A percentile compares a stretch with the other conserved stretches of the same genome.
phyloP scores from a whole-genome alignment of 768 basidiomycete genomes.

The Sarcodon sp. region DNA sequence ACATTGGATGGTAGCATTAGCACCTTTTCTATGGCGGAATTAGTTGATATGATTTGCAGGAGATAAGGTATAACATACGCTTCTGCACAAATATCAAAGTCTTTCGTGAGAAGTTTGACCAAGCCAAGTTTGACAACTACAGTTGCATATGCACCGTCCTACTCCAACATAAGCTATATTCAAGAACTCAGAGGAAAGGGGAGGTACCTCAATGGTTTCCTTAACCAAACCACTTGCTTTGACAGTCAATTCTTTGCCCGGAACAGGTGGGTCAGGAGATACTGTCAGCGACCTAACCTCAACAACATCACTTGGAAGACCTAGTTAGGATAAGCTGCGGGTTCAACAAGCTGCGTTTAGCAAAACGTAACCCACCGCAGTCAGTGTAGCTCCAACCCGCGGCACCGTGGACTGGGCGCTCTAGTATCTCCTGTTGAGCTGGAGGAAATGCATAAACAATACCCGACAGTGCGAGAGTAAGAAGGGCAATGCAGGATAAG shows the following conservation, averaged over 20 bases:
- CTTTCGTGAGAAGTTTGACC: slow-evolving; percentile 75
- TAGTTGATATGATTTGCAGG: neutral
- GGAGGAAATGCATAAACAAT: slow-evolving; percentile 12
- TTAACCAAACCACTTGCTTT: slow-evolving; percentile 51
- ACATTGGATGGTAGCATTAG: slow-evolving; percentile 70
- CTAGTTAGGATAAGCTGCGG: slow-evolving; percentile 17
- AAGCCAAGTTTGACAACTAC: slow-evolving; percentile 90
- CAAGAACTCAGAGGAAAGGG: neutral
- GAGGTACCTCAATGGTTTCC: slow-evolving; percentile 50
- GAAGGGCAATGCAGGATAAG: slow-evolving; percentile 11
- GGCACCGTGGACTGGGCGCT: slow-evolving; percentile 18
- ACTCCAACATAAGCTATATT: neutral
- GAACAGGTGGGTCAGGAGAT: slow-evolving; percentile 79
- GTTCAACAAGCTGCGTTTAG: neutral
- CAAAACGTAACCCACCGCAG: slow-evolving; percentile 49
- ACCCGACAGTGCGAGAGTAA: slow-evolving; percentile 12
- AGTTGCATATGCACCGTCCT: slow-evolving; percentile 89
- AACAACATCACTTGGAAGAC: slow-evolving; percentile 29
- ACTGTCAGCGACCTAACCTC: slow-evolving; percentile 62
- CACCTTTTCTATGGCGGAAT: slow-evolving; percentile 39
- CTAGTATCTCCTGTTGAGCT: slow-evolving; percentile 19
- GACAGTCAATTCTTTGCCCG: slow-evolving; percentile 83
- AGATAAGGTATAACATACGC: slow-evolving; percentile 48
- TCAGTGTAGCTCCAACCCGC: slow-evolving; percentile 52
- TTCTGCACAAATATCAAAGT: slow-evolving; percentile 86